These are phyloP conservation scores for Sphagnum fallax DNA, from an alignment of 228 moss, liverwort and hornwort genomes.

Conservation along the genomic window DNA sequence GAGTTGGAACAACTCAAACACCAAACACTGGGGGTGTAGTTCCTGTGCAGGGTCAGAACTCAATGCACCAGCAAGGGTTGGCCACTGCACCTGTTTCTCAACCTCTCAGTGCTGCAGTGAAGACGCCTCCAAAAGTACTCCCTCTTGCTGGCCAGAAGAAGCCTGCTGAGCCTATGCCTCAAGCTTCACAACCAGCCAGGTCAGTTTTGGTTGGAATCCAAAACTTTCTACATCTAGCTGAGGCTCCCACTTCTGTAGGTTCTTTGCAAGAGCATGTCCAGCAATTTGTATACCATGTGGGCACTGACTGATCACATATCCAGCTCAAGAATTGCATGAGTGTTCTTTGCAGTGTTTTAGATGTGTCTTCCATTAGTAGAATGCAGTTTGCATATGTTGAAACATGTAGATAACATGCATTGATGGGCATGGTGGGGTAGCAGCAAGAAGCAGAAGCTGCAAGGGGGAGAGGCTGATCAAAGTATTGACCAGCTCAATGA, in stretches of 20 bases:
- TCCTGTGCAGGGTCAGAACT: constrained; percentile 16
- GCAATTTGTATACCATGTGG: no score
- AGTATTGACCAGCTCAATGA: constrained; percentile 97
- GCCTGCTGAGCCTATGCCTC: constrained; percentile 55
- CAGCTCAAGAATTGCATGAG: no score
- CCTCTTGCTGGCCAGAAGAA: constrained; percentile 76
- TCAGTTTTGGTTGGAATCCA: constrained; percentile 5
- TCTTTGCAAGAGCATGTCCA: no score
- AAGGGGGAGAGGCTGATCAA: constrained; percentile 83
- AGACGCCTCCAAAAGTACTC: constrained; percentile 73
- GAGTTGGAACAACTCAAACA: constrained; percentile 5
- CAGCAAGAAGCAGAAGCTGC: constrained; percentile 93
- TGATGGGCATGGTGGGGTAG: constrained; percentile 17
- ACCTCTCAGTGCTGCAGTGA: constrained; percentile 20
- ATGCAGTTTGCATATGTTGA: not conserved
- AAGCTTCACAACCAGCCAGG: constrained; percentile 76
- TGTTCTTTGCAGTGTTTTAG: no score
- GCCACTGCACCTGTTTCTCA: constrained; percentile 11
- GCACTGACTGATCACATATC: no score
- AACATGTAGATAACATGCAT: not conserved
- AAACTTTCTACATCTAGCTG: no score
- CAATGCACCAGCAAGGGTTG: not conserved
- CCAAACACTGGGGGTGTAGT: constrained; percentile 10
- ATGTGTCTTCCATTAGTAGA: not conserved
- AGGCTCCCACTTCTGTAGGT: no score